These are phyloP conservation scores for Fraxinus sp. DNA, from an alignment of 305 asterid genomes.

Conservation along the genomic window DNA sequence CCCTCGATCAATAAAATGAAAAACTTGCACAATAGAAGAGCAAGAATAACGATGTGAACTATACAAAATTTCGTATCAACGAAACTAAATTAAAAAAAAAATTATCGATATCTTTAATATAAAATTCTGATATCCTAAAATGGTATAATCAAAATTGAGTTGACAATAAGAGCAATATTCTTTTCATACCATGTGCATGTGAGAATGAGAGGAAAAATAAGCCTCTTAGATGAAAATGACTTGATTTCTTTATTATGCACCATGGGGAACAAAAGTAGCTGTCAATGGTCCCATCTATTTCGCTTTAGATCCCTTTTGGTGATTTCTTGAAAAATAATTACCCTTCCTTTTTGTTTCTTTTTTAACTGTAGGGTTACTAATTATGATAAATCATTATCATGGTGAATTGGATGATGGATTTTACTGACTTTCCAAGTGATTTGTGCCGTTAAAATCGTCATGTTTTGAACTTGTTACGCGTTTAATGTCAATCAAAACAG, in stretches of 20 bases:
- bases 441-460: neutral
- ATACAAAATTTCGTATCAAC: neutral
- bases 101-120: neutral
- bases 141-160: neutral
- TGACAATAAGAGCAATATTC: neutral
- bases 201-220: constrained; percentile 21
- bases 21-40: neutral
- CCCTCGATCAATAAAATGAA: neutral
- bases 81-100: neutral
- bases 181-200: constrained; percentile 7
- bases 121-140: neutral
- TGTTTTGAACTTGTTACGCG: neutral
- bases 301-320: neutral
- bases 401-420: neutral
- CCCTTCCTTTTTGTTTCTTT: neutral
- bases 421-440: neutral
- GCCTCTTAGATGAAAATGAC: constrained; percentile 27
- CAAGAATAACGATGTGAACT: neutral
- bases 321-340: neutral
- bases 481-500: neutral
- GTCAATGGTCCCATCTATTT: constrained; percentile 5
- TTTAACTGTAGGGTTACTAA: neutral
- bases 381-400: neutral
- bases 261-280: constrained; percentile 21
- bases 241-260: constrained; percentile 21